These are phyloP conservation scores for Pleurotus pulmonarius DNA, from an alignment of 768 basidiomycete species.

Conservation along the genomic window DNA sequence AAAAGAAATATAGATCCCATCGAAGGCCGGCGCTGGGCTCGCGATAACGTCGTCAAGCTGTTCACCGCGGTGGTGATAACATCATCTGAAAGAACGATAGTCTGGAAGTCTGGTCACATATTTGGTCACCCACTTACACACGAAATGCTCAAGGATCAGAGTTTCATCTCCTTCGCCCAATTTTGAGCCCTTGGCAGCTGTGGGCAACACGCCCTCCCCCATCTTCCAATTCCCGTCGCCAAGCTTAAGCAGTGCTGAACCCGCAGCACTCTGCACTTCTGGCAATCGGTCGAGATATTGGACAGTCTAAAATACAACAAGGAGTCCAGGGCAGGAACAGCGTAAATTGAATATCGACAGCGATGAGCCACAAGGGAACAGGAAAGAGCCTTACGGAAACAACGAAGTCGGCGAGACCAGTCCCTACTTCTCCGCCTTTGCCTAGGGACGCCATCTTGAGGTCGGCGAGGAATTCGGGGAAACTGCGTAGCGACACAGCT, in stretches of 20 bases:
- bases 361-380: neutral
- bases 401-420: conserved; percentile 61
- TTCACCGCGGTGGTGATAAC: conserved; percentile 62
- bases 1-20: conserved; percentile 75
- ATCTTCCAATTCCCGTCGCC: conserved; percentile 93
- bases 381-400: conserved; percentile 37
- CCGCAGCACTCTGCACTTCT: conserved; percentile 64
- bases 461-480: conserved; percentile 81
- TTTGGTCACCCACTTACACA: conserved; percentile 43
- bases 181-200: conserved; percentile 49
- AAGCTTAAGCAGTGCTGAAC: conserved; percentile 60
- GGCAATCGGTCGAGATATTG: conserved; percentile 69
- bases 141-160: conserved; percentile 69
- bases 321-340: neutral
- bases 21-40: conserved; percentile 54
- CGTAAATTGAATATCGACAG: conserved; percentile 1
- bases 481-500: conserved; percentile 71
- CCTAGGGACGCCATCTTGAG: conserved; percentile 60
- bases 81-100: conserved; percentile 46
- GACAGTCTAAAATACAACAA: conserved; percentile 44
- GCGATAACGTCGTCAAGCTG: conserved; percentile 62
- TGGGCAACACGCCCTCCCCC: conserved; percentile 65
- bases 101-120: no score
- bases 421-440: conserved; percentile 57
- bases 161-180: conserved; percentile 51